A percentile compares a stretch with the other conserved stretches of the same genome.
Evolutionary conservation across 1,139 yeast genomes (phyloP).

Genomic region (Blastobotrys proliferans): DNA sequence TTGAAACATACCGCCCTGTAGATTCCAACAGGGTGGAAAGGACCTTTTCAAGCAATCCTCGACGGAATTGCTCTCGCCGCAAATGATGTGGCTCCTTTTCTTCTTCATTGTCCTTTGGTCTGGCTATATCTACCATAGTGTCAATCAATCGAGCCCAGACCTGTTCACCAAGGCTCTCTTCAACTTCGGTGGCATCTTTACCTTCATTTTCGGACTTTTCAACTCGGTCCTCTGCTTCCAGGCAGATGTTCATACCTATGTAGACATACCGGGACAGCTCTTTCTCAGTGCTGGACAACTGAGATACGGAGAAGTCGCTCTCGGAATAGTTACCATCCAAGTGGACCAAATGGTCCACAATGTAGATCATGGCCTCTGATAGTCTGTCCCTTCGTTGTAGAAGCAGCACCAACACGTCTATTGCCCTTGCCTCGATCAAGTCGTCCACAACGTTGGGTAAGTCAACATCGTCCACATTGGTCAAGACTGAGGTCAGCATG

Average conservation of each 20-base stretch:
- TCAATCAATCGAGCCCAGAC: constrained; percentile 32
- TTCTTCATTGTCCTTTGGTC: constrained; percentile 11
- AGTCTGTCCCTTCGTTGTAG: constrained; percentile 27
- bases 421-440: constrained; percentile 26
- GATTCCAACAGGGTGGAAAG: constrained; percentile 26
- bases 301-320: neutral
- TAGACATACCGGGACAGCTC: constrained; percentile 24
- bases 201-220: constrained; percentile 11
- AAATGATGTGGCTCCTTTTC: constrained; percentile 3
- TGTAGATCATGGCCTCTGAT: constrained; percentile 35
- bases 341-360: constrained; percentile 27
- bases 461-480: constrained; percentile 29
- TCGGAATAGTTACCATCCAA: constrained; percentile 20
- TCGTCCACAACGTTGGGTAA: constrained; percentile 32
- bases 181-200: constrained; percentile 8
- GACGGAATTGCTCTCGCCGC: constrained; percentile 16
- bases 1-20: constrained; percentile 15
- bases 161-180: constrained; percentile 19
- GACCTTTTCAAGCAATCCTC: constrained; percentile 23
- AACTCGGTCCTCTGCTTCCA: constrained; percentile 17
- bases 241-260: constrained; percentile 30
- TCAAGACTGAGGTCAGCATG: constrained; percentile 23
- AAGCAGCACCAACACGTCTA: constrained; percentile 31
- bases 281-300: constrained; percentile 10
- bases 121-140: constrained; percentile 26